phyloP scores from a whole-genome alignment of 2,329 filamentous ascomycete species.

The Arthrinium puccinioides region DNA sequence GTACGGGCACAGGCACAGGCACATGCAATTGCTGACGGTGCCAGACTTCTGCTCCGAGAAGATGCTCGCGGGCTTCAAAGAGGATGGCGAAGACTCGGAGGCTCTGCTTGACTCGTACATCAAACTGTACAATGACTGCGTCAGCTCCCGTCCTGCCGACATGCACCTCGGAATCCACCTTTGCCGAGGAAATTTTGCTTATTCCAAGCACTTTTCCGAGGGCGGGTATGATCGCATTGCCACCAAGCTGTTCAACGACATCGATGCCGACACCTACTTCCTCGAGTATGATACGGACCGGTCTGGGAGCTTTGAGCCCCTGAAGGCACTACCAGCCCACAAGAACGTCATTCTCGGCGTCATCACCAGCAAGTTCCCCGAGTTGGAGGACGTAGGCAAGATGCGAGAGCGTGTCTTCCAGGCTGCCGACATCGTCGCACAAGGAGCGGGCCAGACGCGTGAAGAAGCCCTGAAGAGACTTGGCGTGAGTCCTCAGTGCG shows the following conservation, averaged over 20 bases:
- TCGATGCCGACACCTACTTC: constrained; percentile 61
- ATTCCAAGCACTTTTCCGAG: constrained; percentile 59
- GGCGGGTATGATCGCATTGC: constrained; percentile 62
- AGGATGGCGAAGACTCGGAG: constrained; percentile 61
- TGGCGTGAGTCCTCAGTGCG: constrained; percentile 65
- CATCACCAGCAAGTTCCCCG: constrained; percentile 55
- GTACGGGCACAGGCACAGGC: neutral
- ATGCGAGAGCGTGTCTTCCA: constrained; percentile 50
- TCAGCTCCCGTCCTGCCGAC: constrained; percentile 56
- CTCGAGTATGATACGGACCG: constrained; percentile 62
- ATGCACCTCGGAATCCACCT: constrained; percentile 73
- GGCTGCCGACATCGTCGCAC: constrained; percentile 61
- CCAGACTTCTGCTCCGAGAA: constrained; percentile 67
- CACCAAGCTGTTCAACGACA: constrained; percentile 55
- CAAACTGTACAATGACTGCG: constrained; percentile 67
- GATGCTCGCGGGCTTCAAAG: constrained; percentile 65
- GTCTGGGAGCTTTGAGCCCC: constrained; percentile 58
- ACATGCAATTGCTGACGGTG: neutral
- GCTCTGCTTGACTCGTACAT: constrained; percentile 70
- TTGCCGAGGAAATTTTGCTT: constrained; percentile 63
- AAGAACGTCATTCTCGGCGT: constrained; percentile 60
- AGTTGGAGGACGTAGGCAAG: constrained; percentile 54
- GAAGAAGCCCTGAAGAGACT: constrained; percentile 64
- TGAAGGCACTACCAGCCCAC: constrained; percentile 50
- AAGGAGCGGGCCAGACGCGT: constrained; percentile 55